phyloP scores from a whole-genome alignment of 352 stramenopile species.

The Saprolegnia parasitica region DNA sequence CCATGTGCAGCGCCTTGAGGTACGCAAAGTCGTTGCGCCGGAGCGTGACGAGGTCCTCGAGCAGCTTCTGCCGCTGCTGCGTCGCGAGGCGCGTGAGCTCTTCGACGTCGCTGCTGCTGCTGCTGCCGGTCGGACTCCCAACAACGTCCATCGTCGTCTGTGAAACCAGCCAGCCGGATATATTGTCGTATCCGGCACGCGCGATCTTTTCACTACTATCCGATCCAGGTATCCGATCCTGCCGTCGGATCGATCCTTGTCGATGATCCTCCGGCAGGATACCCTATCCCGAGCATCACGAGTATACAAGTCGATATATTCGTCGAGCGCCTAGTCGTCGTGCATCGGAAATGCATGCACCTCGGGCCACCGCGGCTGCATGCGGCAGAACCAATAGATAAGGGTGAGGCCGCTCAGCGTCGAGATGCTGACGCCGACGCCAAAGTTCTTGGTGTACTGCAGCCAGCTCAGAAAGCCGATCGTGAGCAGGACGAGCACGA shows the following conservation, averaged over 20 bases:
- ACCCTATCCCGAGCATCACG: too few species aligned
- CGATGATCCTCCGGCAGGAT: too few species aligned
- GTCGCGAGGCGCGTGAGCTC: constrained; percentile 49
- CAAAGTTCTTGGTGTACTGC: constrained; percentile 46
- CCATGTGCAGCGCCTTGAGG: constrained; percentile 73
- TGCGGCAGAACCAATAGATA: constrained; percentile 59
- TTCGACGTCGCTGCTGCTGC: constrained; percentile 29
- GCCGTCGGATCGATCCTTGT: too few species aligned
- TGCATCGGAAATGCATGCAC: constrained; percentile 29
- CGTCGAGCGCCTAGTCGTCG: neutral
- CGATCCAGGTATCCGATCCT: too few species aligned
- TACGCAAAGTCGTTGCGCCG: constrained; percentile 75
- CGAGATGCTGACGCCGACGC: constrained; percentile 45
- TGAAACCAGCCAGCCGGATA: too few species aligned
- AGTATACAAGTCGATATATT: too few species aligned
- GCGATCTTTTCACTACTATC: too few species aligned
- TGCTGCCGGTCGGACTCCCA: neutral
- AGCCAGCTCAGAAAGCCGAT: constrained; percentile 58
- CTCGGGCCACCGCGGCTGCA: constrained; percentile 68
- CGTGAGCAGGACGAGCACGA: constrained; percentile 58
- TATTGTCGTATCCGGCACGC: too few species aligned
- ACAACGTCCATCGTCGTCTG: too few species aligned
- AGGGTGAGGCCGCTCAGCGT: constrained; percentile 43
- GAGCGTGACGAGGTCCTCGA: constrained; percentile 70
- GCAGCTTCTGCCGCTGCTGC: constrained; percentile 62